A percentile compares a stretch with the other conserved stretches of the same genome.
Conservation (phyloP, 768 basidiomycete species). For the Mycena kentingensis region DNA sequence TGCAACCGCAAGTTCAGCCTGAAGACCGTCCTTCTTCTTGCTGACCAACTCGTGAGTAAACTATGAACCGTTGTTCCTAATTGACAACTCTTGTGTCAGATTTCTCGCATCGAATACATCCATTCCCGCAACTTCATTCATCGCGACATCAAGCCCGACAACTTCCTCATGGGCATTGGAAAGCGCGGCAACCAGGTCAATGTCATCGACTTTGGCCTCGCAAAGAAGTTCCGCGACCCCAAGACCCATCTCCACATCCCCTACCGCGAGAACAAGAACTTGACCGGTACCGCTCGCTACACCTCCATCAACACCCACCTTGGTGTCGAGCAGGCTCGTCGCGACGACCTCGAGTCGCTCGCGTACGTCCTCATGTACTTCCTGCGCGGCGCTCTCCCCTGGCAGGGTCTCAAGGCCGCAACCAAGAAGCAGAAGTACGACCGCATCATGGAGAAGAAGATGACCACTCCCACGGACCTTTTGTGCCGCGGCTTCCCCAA, state of each 20-base stretch:
- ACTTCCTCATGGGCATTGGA: slow-evolving; percentile 99
- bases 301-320: slow-evolving; percentile 99
- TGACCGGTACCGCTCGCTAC: slow-evolving; percentile 98
- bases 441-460: slow-evolving; percentile 99
- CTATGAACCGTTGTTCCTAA: slow-evolving; percentile 23
- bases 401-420: slow-evolving; percentile 99
- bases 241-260: slow-evolving; percentile 99
- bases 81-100: slow-evolving; percentile 50
- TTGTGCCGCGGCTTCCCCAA: slow-evolving; percentile 99
- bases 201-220: slow-evolving; percentile 96
- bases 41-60: slow-evolving; percentile 85
- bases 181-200: slow-evolving; percentile 99
- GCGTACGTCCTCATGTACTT: slow-evolving; percentile 99
- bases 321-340: slow-evolving; percentile 96
- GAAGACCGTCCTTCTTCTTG: slow-evolving; percentile 95
- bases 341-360: slow-evolving; percentile 97
- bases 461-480: slow-evolving; percentile 96
- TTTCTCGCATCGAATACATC: slow-evolving; percentile 98
- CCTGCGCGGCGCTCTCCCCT: slow-evolving; percentile 95
- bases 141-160: slow-evolving; percentile 99
- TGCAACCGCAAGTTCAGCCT: slow-evolving; percentile 97
- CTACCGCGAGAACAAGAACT: slow-evolving; percentile 99
- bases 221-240: slow-evolving; percentile 99
- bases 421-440: slow-evolving; percentile 99
- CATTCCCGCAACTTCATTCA: slow-evolving; percentile 99